Conservation (phyloP, 106 monocot species). For the Dactylorhiza incarnata region DNA sequence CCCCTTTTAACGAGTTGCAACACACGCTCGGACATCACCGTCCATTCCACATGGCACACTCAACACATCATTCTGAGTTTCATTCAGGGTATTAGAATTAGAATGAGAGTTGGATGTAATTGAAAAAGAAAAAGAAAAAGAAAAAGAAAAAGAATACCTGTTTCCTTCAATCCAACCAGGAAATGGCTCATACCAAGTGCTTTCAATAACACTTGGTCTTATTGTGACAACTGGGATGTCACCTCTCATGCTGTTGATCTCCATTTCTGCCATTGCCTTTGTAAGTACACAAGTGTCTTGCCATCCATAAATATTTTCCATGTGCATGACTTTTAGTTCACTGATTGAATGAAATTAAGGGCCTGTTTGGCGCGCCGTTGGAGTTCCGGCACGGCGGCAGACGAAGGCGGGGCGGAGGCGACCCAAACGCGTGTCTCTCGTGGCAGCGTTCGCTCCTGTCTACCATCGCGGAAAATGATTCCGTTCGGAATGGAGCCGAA, state of each 20-base stretch:
- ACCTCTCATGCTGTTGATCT: conserved; percentile 57
- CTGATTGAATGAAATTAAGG: neutral
- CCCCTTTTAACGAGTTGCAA: no score
- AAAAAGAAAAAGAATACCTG: conserved; percentile 28
- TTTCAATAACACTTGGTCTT: conserved; percentile 77
- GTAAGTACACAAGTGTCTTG: conserved; percentile 89
- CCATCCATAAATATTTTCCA: conserved; percentile 79
- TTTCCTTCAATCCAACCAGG: conserved; percentile 98
- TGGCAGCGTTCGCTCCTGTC: no score
- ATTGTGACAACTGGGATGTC: conserved; percentile 78
- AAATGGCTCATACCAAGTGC: conserved; percentile 76
- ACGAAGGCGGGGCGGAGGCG: no score
- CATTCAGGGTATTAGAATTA: neutral
- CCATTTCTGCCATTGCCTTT: conserved; percentile 96
- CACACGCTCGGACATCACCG: no score
- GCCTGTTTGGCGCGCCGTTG: no score
- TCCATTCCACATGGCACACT: no score
- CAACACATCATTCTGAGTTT: conserved; percentile 69
- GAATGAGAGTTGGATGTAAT: neutral
- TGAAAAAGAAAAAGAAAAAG: neutral
- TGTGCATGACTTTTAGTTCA: conserved; percentile 6
- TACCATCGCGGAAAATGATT: no score
- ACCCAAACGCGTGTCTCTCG: no score
- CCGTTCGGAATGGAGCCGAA: no score
- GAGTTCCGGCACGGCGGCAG: no score